Evolutionary conservation across 2,329 filamentous ascomycete genomes (phyloP).

Genomic region (Orbilia quercus): DNA sequence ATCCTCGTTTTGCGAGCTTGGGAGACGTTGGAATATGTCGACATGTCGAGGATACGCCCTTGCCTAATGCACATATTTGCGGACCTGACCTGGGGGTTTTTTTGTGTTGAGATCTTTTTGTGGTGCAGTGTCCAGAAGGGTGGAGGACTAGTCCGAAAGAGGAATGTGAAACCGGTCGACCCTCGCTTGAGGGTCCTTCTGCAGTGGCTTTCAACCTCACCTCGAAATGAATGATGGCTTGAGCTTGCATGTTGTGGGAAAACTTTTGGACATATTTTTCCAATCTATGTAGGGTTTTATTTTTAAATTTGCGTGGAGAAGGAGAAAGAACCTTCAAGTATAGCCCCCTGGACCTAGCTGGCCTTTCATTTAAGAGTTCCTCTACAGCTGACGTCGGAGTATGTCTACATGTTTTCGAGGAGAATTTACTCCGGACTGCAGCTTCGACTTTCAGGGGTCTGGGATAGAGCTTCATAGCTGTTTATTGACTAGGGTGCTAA

Average conservation of each 20-base stretch:
- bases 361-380: too few species aligned
- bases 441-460: background rate
- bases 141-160: conserved; percentile 9
- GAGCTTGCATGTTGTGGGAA: conserved; percentile 17
- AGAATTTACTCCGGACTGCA: background rate
- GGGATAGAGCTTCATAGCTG: conserved; percentile 3
- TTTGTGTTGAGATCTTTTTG: conserved; percentile 47
- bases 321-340: too few species aligned
- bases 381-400: background rate
- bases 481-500: background rate
- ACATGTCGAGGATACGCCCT: conserved; percentile 37
- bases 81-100: conserved; percentile 51
- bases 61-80: conserved; percentile 51
- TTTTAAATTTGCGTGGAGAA: too few species aligned
- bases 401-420: background rate
- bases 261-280: background rate
- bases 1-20: conserved; percentile 7
- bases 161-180: conserved; percentile 28
- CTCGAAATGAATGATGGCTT: background rate
- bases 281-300: too few species aligned
- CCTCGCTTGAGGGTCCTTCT: conserved; percentile 32
- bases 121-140: conserved; percentile 33
- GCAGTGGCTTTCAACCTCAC: conserved; percentile 35
- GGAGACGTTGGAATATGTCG: conserved; percentile 29
- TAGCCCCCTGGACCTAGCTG: too few species aligned